phyloP scores from a whole-genome alignment of 176 grass and related monocot species.

The Cymbopogon citratus region DNA sequence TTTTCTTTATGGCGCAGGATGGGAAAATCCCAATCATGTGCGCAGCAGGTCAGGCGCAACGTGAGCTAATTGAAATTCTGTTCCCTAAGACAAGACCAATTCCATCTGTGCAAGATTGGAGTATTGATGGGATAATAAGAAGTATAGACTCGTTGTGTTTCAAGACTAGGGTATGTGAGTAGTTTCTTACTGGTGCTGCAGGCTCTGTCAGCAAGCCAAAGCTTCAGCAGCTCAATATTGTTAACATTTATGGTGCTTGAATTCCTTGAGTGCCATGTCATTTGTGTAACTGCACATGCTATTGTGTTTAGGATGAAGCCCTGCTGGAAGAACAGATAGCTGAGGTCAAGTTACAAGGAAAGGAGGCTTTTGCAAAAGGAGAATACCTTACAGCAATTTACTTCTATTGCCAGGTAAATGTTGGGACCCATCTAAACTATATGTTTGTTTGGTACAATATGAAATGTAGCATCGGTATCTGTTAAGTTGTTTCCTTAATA shows the following conservation, averaged over 20 bases:
- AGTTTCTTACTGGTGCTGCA: background rate
- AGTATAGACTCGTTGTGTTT: background rate
- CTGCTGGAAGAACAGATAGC: background rate
- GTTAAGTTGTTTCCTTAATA: background rate
- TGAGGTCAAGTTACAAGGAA: constrained; percentile 16
- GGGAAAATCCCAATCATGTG: constrained; percentile 22
- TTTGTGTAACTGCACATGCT: background rate
- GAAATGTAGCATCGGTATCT: background rate
- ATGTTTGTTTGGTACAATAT: background rate
- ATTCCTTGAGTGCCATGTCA: too few relatives aligned
- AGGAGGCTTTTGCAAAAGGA: background rate
- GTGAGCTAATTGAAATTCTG: constrained; percentile 46
- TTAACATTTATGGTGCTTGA: background rate
- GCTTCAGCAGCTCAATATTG: background rate
- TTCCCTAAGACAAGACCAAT: constrained; percentile 37
- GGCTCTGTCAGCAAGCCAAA: background rate
- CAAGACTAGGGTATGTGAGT: background rate
- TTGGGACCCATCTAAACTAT: background rate
- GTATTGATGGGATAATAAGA: constrained; percentile 15
- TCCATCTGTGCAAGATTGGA: constrained; percentile 16
- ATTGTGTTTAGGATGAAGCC: background rate
- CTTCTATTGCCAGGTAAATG: background rate
- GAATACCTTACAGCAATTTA: background rate
- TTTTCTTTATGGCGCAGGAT: constrained; percentile 13
- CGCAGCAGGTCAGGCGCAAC: constrained; percentile 12